A percentile compares a stretch with the other conserved stretches of the same genome.
phyloP scores from a whole-genome alignment of 768 basidiomycete genomes.

The Mycena venus region DNA sequence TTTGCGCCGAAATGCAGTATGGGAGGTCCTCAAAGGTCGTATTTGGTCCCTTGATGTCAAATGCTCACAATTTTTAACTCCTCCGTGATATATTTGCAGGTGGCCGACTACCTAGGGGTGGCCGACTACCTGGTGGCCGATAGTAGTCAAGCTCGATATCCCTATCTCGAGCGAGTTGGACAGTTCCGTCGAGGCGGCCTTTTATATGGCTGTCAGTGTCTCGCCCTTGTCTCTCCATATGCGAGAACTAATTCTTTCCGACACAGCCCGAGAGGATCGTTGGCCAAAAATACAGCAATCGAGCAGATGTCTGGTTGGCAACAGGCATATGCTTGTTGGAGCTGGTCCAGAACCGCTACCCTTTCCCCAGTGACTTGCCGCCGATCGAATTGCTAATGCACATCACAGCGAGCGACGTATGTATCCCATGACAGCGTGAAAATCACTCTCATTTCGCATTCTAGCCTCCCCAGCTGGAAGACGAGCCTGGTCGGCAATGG shows the following conservation, averaged over 20 bases:
- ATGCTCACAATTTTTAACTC: too few species aligned
- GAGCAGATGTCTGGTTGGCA: conserved; percentile 99
- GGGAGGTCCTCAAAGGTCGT: too few species aligned
- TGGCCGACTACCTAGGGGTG: too few species aligned
- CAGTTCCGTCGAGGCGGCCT: conserved; percentile 97
- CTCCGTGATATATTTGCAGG: too few species aligned
- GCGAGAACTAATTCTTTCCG: conserved; percentile 20
- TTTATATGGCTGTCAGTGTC: conserved; percentile 95
- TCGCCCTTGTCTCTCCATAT: not conserved
- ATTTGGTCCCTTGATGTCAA: too few species aligned
- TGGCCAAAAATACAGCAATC: conserved; percentile 92
- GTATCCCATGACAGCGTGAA: conserved; percentile 28
- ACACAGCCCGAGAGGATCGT: conserved; percentile 92
- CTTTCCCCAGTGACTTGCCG: conserved; percentile 91
- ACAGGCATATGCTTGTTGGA: conserved; percentile 95
- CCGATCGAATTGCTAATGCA: conserved; percentile 96
- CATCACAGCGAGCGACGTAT: conserved; percentile 84
- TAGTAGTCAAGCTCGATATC: conserved; percentile 97
- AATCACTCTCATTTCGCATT: conserved; percentile 24
- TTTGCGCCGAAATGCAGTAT: too few species aligned
- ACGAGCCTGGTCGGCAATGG: conserved; percentile 80
- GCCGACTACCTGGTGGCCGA: too few species aligned
- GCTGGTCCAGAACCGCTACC: conserved; percentile 94
- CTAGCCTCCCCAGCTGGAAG: conserved; percentile 87
- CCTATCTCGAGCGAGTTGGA: conserved; percentile 97